phyloP scores from a whole-genome alignment of 352 stramenopile genomes.

The Phytophthora multivora region DNA sequence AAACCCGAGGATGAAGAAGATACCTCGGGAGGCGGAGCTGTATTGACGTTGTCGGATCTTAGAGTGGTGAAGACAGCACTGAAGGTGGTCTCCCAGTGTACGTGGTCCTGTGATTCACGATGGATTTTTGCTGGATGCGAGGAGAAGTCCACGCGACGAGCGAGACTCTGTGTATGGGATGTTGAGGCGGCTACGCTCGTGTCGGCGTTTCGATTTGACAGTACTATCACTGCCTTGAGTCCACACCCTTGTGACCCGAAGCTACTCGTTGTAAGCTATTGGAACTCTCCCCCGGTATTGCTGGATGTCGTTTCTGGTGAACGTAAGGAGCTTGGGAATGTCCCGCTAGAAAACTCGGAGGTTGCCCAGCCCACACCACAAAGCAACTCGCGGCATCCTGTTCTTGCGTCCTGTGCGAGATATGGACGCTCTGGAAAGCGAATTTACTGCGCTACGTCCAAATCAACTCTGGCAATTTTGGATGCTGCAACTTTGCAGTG shows the following conservation, averaged over 20 bases:
- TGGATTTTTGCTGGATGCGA: conserved; percentile 72
- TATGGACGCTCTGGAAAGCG: conserved; percentile 56
- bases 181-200: conserved; percentile 61
- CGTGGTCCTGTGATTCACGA: conserved; percentile 69
- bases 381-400: conserved; percentile 58
- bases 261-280: conserved; percentile 61
- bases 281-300: conserved; percentile 59
- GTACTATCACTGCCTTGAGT: conserved; percentile 57
- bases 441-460: conserved; percentile 77
- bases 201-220: conserved; percentile 63
- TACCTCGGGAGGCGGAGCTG: background rate
- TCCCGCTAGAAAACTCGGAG: conserved; percentile 57
- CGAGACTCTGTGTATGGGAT: conserved; percentile 72
- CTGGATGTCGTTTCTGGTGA: conserved; percentile 51
- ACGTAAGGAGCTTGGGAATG: conserved; percentile 31
- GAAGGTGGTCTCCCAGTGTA: conserved; percentile 68
- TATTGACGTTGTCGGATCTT: conserved; percentile 55
- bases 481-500: conserved; percentile 53
- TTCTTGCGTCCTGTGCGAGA: conserved; percentile 53
- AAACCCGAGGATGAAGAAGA: conserved; percentile 26
- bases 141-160: conserved; percentile 61
- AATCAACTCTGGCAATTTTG: conserved; percentile 66
- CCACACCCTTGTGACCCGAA: conserved; percentile 60
- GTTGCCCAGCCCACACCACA: conserved; percentile 51
- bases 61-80: conserved; percentile 53